Evolutionary conservation across 2,329 filamentous ascomycete genomes (phyloP).

Genomic region (Pyrenochaeta sp.): DNA sequence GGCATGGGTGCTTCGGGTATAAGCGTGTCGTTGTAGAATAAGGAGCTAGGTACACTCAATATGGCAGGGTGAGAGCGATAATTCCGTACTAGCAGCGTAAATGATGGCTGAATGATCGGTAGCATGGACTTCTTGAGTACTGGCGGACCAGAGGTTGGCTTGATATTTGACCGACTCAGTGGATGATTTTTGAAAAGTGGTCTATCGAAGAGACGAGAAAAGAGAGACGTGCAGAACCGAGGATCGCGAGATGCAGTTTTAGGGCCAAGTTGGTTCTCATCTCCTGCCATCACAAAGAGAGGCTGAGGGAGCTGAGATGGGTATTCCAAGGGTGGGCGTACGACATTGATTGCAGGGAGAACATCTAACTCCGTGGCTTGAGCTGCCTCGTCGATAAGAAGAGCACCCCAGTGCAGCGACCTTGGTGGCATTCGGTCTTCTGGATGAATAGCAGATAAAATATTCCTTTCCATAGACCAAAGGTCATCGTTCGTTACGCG

Average conservation of each 20-base stretch:
- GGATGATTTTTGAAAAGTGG: constrained; percentile 52
- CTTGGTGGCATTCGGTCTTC: constrained; percentile 12
- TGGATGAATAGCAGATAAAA: constrained; percentile 43
- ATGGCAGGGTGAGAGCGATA: constrained; percentile 59
- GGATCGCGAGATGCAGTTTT: constrained; percentile 47
- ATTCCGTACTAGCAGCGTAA: constrained; percentile 56
- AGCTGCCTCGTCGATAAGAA: constrained; percentile 57
- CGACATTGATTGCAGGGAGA: constrained; percentile 51
- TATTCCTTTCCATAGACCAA: constrained; percentile 45
- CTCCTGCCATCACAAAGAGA: constrained; percentile 57
- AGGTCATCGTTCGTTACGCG: constrained; percentile 55
- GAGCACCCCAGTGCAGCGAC: constrained; percentile 53
- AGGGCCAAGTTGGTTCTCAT: constrained; percentile 56
- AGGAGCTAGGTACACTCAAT: constrained; percentile 50
- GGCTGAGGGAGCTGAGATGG: constrained; percentile 35
- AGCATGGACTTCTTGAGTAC: constrained; percentile 44
- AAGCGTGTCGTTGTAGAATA: constrained; percentile 57
- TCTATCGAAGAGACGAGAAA: constrained; percentile 52
- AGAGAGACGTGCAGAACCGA: constrained; percentile 49
- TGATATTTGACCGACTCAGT: constrained; percentile 45
- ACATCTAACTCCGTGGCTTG: constrained; percentile 56
- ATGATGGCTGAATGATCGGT: constrained; percentile 54
- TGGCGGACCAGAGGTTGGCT: constrained; percentile 33
- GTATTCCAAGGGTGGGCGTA: constrained; percentile 45
- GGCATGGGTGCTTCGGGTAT: constrained; percentile 48